Conservation (phyloP, 2,329 filamentous ascomycete genomes). For the Xylariaceae sp. region DNA sequence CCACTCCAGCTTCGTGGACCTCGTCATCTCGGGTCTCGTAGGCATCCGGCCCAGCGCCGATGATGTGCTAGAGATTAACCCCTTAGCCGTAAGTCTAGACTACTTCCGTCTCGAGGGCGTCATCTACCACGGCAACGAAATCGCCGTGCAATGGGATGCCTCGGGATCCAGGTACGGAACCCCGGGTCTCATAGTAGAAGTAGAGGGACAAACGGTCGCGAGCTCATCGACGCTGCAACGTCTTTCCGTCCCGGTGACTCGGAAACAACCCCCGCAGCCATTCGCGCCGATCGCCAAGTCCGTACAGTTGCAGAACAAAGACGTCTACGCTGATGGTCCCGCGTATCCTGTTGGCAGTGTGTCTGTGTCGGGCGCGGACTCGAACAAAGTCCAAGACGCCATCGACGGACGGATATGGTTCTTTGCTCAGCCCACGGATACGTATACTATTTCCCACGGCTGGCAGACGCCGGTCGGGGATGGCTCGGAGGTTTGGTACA, state of each 20-base stretch:
- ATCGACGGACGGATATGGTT: slow-evolving; percentile 17
- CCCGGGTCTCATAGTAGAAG: slow-evolving; percentile 6
- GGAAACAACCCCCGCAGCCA: slow-evolving; percentile 3
- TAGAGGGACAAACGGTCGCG: background rate
- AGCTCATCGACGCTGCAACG: background rate
- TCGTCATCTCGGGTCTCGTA: slow-evolving; percentile 13
- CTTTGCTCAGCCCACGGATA: slow-evolving; percentile 9
- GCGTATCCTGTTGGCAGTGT: slow-evolving; percentile 11
- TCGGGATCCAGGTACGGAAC: slow-evolving; percentile 9
- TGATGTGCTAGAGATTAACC: slow-evolving; percentile 9
- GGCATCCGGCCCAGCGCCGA: slow-evolving; percentile 11
- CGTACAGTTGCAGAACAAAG: slow-evolving; percentile 9
- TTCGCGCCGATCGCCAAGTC: slow-evolving; percentile 6
- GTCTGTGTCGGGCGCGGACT: slow-evolving; percentile 6
- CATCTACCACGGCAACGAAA: slow-evolving; percentile 13
- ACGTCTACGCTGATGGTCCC: background rate
- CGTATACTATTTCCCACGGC: slow-evolving; percentile 13
- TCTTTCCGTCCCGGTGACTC: background rate
- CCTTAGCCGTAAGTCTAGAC: slow-evolving; percentile 2
- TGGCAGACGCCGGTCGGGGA: slow-evolving; percentile 11
- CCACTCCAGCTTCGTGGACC: slow-evolving; percentile 14
- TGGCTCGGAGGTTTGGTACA: slow-evolving; percentile 11
- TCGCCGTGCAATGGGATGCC: slow-evolving; percentile 12
- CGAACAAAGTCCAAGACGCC: slow-evolving; percentile 13
- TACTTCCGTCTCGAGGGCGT: slow-evolving; percentile 14